Conservation (phyloP, 1,284 basidiomycete genomes). For the Tilletia indica region DNA sequence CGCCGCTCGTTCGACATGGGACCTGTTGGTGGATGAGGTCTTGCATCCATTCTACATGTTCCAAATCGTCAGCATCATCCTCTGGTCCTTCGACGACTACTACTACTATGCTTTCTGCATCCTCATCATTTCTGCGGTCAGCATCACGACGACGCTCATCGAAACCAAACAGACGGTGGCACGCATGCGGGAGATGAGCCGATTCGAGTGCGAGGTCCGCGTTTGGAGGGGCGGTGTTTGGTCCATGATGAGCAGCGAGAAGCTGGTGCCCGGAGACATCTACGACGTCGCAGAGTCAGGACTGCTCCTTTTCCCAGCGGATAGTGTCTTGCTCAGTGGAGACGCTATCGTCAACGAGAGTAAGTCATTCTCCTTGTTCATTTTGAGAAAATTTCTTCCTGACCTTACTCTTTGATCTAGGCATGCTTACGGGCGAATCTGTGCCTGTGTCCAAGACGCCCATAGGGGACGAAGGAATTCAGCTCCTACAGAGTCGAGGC, state of each 20-base stretch:
- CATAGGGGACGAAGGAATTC: conserved; percentile 55
- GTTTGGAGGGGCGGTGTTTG: conserved; percentile 68
- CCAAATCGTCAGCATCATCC: conserved; percentile 88
- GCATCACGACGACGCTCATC: conserved; percentile 80
- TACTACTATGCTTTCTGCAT: conserved; percentile 99
- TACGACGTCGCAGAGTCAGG: conserved; percentile 79
- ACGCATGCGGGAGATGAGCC: conserved; percentile 95
- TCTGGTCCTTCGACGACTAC: conserved; percentile 88
- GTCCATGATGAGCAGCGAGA: conserved; percentile 66
- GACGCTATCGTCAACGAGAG: conserved; percentile 98
- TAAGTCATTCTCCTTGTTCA: not conserved
- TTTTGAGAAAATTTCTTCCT: not conserved
- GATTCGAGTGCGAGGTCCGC: conserved; percentile 77
- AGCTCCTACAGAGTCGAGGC: conserved; percentile 35
- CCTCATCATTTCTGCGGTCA: conserved; percentile 81
- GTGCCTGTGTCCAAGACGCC: conserved; percentile 87
- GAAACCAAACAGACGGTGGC: conserved; percentile 85
- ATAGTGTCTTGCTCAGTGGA: conserved; percentile 86
- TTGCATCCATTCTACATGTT: conserved; percentile 66
- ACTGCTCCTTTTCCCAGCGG: conserved; percentile 78
- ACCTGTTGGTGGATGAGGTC: conserved; percentile 75
- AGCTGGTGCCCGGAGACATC: conserved; percentile 89
- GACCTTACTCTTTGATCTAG: not conserved
- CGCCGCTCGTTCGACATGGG: conserved; percentile 76
- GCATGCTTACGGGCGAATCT: conserved; percentile 92